phyloP scores from a whole-genome alignment of 2,329 filamentous ascomycete genomes.

The Xylariaceae sp. region DNA sequence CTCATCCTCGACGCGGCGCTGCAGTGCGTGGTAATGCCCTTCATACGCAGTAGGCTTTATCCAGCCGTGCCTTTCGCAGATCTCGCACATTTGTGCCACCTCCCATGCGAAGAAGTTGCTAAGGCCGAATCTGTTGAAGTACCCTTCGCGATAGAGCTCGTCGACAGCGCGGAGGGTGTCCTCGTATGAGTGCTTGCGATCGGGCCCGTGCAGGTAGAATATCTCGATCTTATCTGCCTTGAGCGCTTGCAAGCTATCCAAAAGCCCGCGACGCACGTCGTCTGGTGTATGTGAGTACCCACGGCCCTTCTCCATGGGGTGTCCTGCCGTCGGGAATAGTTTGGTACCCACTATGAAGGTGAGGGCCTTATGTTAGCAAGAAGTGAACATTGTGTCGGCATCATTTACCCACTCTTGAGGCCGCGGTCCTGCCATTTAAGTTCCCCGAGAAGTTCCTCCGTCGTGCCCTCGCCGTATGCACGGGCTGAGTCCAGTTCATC shows the following conservation, averaged over 20 bases:
- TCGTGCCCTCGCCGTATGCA: slow-evolving; percentile 58
- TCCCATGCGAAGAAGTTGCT: slow-evolving; percentile 45
- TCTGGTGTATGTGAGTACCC: slow-evolving; percentile 27
- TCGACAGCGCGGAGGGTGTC: slow-evolving; percentile 42
- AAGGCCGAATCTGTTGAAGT: slow-evolving; percentile 40
- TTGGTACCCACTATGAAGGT: slow-evolving; percentile 39
- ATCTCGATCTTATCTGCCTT: slow-evolving; percentile 24
- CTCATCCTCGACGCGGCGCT: slow-evolving; percentile 39
- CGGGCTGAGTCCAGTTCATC: slow-evolving; percentile 62
- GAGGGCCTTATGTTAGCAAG: background rate
- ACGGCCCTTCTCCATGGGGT: background rate
- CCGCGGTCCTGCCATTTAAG: slow-evolving; percentile 38
- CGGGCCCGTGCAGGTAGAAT: slow-evolving; percentile 39
- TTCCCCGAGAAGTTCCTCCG: slow-evolving; percentile 51
- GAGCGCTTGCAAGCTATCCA: slow-evolving; percentile 33
- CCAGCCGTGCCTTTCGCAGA: slow-evolving; percentile 41
- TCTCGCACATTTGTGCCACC: slow-evolving; percentile 40
- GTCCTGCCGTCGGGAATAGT: slow-evolving; percentile 21
- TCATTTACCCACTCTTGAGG: slow-evolving; percentile 23
- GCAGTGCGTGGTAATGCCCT: slow-evolving; percentile 45
- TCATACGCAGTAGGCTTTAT: slow-evolving; percentile 45
- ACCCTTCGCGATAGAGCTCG: slow-evolving; percentile 33
- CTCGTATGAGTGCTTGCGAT: slow-evolving; percentile 40
- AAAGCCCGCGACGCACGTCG: slow-evolving; percentile 31
- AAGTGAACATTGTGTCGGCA: too few relatives aligned